Base-by-base conservation (phyloP, 148 eudicot genomes). In the Talinum fruticosum region DNA sequence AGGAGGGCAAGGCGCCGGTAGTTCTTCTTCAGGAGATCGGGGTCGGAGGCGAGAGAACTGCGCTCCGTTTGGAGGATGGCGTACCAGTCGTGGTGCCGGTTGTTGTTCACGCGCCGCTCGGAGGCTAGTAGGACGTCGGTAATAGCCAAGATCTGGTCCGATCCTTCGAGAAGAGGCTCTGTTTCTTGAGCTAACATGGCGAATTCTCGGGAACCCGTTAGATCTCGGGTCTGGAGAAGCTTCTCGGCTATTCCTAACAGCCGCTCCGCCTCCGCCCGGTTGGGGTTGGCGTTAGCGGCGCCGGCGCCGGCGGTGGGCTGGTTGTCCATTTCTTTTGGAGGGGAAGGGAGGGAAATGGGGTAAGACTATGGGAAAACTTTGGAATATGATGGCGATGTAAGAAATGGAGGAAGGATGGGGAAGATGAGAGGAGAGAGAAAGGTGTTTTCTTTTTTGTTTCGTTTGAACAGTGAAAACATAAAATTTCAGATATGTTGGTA, bases 121-220 rank as follows among this genome's bases (percentile, higher is more conserved):
- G 94, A 82, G 26, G 97, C 97, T 37, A 85, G 51, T 49, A 96
- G 75, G 35, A 93, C 97, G 44, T 96, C 97, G 77, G 85, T 73
- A 15, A 96, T 87, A 53, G 97, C 97, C 0, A 96, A 76, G 91
- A 96, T 96, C 90, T 91, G 97, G 80, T 96, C 97, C 79, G 97
- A 76, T 73, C 89, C 91, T 8, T 93, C 95, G 14, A 89, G 73
- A 0, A 93, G 80, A 0, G 97, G 92, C 47, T 91, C 97, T 21
- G 97, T 86, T 77, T 96, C 99, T 62, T 93, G 97, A 0, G 99
- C 97, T 10, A 93, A 59, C 34, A 93, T 77, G n/a, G 97, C 97
- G 87, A 96, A 96, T 74, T 93, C 97, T 24, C 91, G 77, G 19
- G 86, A 85, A 38, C 97, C 89, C 77, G 78, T 71, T 61, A 89